phyloP scores from a whole-genome alignment of 371 early-diverging fungal species.

The Mortierella sp. region DNA sequence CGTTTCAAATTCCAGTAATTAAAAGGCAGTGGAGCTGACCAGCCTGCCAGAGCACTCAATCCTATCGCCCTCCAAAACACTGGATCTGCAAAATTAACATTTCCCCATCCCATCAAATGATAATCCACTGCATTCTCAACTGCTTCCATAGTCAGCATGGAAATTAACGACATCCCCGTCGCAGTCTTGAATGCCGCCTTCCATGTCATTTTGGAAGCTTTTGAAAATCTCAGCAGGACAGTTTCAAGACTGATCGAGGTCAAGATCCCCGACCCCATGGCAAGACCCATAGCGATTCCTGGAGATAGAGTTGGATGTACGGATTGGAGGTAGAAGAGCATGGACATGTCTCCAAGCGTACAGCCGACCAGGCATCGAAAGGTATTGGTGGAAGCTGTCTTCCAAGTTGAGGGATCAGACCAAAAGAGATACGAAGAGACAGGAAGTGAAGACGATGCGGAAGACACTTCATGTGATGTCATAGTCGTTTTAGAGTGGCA shows the following conservation, averaged over 20 bases:
- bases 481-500: slow-evolving; percentile 11
- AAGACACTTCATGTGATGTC: background rate
- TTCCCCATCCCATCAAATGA: slow-evolving; percentile 66
- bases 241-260: slow-evolving; percentile 67
- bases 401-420: slow-evolving; percentile 63
- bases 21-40: slow-evolving; percentile 65
- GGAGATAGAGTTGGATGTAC: slow-evolving; percentile 61
- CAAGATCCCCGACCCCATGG: slow-evolving; percentile 67
- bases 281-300: slow-evolving; percentile 55
- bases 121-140: slow-evolving; percentile 66
- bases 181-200: slow-evolving; percentile 66
- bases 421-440: slow-evolving; percentile 55
- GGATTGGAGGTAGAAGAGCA: slow-evolving; percentile 66
- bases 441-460: background rate
- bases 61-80: slow-evolving; percentile 65
- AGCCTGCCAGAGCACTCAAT: slow-evolving; percentile 62
- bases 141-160: slow-evolving; percentile 71
- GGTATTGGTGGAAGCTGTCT: slow-evolving; percentile 63
- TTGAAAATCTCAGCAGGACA: slow-evolving; percentile 57
- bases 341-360: slow-evolving; percentile 65
- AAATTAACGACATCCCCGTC: slow-evolving; percentile 68
- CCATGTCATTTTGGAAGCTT: slow-evolving; percentile 50
- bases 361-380: slow-evolving; percentile 68
- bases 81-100: slow-evolving; percentile 61
- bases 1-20: slow-evolving; percentile 69